Conservation (phyloP, 106 monocot genomes). For the Narthecium ossifragum region DNA sequence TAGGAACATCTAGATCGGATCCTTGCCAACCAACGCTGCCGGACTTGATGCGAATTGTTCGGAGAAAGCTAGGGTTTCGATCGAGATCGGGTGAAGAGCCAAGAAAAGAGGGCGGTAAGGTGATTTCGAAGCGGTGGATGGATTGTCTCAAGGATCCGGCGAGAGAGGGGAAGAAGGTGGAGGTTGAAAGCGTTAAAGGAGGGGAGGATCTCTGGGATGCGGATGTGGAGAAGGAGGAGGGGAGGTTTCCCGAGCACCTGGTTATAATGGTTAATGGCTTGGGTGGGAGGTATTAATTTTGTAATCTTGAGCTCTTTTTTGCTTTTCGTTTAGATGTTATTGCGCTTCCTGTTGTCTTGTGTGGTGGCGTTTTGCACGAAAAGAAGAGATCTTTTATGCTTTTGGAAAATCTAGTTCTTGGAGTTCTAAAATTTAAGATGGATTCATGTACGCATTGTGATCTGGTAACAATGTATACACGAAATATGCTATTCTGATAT, state of each 20-base stretch:
- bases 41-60: slow-evolving; percentile 8
- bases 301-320: too few relatives aligned
- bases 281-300: slow-evolving; percentile 42
- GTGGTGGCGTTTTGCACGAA: too few relatives aligned
- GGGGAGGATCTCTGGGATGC: slow-evolving; percentile 54
- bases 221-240: slow-evolving; percentile 1
- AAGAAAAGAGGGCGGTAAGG: background rate
- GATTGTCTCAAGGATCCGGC: slow-evolving; percentile 8
- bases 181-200: slow-evolving; percentile 25
- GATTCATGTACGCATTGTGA: too few relatives aligned
- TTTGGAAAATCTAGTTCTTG: too few relatives aligned
- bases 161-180: slow-evolving; percentile 8
- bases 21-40: background rate
- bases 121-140: slow-evolving; percentile 4
- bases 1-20: background rate
- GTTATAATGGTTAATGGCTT: slow-evolving; percentile 72
- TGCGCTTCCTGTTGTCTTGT: too few relatives aligned
- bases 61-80: slow-evolving; percentile 22
- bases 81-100: slow-evolving; percentile 1
- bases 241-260: slow-evolving; percentile 53
- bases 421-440: too few relatives aligned
- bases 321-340: too few relatives aligned
- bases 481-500: too few relatives aligned
- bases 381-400: too few relatives aligned
- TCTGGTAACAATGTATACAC: too few relatives aligned